Percentiles rank a stretch among this genome's conserved stretches.
Conservation (phyloP, 208 protist species). For the Leishmania guyanensis region DNA sequence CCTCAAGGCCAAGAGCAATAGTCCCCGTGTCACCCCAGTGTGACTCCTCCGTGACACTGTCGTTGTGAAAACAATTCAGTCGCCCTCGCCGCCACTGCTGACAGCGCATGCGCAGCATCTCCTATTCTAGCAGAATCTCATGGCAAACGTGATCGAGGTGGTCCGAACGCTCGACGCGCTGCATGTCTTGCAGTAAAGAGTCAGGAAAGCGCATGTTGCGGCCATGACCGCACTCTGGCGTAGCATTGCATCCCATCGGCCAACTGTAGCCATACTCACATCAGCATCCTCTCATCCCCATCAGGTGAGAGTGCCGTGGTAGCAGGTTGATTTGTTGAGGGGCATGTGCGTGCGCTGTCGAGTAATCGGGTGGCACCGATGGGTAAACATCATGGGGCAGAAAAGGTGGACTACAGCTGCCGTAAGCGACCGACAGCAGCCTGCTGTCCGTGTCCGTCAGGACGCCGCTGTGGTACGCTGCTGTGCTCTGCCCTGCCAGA, state of each 20-base stretch:
- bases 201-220: conserved; percentile 1
- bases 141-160: conserved; percentile 21
- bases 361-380: neutral
- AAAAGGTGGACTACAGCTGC: neutral
- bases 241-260: neutral
- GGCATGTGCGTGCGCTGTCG: neutral
- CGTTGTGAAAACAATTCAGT: conserved; percentile 1
- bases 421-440: neutral
- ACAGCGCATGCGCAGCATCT: conserved; percentile 7
- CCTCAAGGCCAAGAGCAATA: conserved; percentile 60
- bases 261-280: conserved; percentile 14
- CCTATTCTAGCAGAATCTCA: conserved; percentile 11
- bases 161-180: conserved; percentile 21
- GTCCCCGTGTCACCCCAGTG: conserved; percentile 26
- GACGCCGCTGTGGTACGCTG: neutral
- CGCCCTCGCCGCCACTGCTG: conserved; percentile 9
- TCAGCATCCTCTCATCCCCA: neutral
- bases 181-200: conserved; percentile 18
- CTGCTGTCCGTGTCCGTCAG: too few species aligned
- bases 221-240: neutral
- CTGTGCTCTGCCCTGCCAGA: neutral
- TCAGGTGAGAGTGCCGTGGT: neutral
- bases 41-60: neutral
- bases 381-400: neutral
- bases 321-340: neutral